A percentile compares a stretch with the other conserved stretches of the same genome.
Evolutionary conservation across 2,329 filamentous ascomycete genomes (phyloP).

Genomic region (Ambrosiella cleistominuta): DNA sequence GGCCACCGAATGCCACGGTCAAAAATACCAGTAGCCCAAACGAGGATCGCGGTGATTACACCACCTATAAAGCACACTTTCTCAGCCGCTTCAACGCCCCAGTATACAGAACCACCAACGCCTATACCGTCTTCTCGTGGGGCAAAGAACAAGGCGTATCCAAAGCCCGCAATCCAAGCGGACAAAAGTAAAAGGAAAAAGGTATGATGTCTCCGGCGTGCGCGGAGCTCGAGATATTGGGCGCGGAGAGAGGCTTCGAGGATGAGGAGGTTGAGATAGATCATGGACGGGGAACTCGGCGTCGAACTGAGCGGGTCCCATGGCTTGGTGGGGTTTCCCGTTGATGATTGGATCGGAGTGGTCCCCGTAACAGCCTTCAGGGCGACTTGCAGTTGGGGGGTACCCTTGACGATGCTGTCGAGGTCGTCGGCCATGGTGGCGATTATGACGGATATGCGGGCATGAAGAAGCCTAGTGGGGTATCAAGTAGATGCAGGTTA

Average conservation of each 20-base stretch:
- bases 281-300: conserved; percentile 84
- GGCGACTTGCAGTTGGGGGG: conserved; percentile 46
- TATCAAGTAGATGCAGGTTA: background rate
- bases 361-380: conserved; percentile 17
- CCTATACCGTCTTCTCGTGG: conserved; percentile 88
- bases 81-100: conserved; percentile 79
- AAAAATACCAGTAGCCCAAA: conserved; percentile 94
- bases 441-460: background rate
- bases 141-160: conserved; percentile 82
- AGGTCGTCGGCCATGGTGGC: conserved; percentile 21
- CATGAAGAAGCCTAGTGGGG: background rate
- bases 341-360: conserved; percentile 23
- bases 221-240: conserved; percentile 80
- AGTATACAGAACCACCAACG: conserved; percentile 86
- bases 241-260: conserved; percentile 85
- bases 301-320: conserved; percentile 61
- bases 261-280: conserved; percentile 94
- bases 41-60: conserved; percentile 65
- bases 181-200: conserved; percentile 73
- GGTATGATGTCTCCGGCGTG: conserved; percentile 75
- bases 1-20: conserved; percentile 91
- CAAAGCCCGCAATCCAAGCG: conserved; percentile 69
- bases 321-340: conserved; percentile 27
- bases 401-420: conserved; percentile 86
- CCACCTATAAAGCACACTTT: conserved; percentile 86